These are phyloP conservation scores for Aspergillus diversus DNA, from an alignment of 495 filamentous ascomycete genomes.

Conservation along the genomic window DNA sequence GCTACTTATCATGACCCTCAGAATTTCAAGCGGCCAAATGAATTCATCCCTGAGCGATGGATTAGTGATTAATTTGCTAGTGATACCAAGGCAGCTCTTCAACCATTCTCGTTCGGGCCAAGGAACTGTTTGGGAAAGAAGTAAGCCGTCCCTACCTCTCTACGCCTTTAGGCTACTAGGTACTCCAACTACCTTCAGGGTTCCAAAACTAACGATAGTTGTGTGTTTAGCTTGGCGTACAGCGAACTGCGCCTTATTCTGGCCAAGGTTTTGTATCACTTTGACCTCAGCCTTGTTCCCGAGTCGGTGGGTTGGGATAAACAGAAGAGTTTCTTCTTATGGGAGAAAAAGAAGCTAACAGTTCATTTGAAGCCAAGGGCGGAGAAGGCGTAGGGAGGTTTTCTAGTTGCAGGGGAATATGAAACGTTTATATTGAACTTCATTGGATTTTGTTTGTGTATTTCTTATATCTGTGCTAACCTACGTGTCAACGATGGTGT, in stretches of 20 bases:
- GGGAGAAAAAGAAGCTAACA: constrained; percentile 40
- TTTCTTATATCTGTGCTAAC: background rate
- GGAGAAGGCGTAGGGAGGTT: background rate
- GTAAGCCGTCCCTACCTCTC: constrained; percentile 28
- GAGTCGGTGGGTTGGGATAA: constrained; percentile 41
- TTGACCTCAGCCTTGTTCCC: constrained; percentile 49
- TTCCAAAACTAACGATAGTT: background rate
- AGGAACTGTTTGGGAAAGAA: constrained; percentile 37
- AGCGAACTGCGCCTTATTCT: constrained; percentile 56
- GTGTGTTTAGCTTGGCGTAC: constrained; percentile 47
- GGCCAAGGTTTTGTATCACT: constrained; percentile 55
- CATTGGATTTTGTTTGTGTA: background rate
- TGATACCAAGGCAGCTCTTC: constrained; percentile 24
- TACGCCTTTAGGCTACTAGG: background rate
- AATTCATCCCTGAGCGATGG: constrained; percentile 58
- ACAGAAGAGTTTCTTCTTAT: constrained; percentile 40
- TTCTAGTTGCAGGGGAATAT: background rate
- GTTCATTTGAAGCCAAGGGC: constrained; percentile 22
- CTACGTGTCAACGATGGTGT: background rate
- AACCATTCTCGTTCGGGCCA: constrained; percentile 34
- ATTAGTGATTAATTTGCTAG: constrained; percentile 31
- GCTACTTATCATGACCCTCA: constrained; percentile 42
- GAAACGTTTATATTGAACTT: background rate
- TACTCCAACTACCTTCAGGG: background rate
- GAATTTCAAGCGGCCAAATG: constrained; percentile 53